Conservation (phyloP, 106 monocot genomes). For the Dendrobium chrysotoxum region DNA sequence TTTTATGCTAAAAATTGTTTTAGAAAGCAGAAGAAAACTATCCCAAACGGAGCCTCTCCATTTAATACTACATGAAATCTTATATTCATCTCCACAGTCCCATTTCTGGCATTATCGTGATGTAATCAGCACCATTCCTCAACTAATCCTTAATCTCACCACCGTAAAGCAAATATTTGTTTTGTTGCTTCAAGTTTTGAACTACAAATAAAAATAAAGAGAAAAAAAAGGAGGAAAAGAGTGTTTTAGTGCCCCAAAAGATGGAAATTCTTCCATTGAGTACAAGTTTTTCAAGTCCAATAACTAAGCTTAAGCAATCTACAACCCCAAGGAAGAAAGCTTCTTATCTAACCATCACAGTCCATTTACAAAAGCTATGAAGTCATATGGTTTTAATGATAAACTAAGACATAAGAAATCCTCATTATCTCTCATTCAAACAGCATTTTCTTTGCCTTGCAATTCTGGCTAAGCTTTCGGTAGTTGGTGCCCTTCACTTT, state of each 20-base stretch:
- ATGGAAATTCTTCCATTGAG: constrained; percentile 28
- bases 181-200: too few species aligned
- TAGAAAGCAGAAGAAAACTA: too few species aligned
- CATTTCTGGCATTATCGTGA: too few species aligned
- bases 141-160: too few species aligned
- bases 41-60: too few species aligned
- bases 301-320: constrained; percentile 35
- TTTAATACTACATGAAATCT: too few species aligned
- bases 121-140: too few species aligned
- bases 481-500: constrained; percentile 12
- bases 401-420: not conserved
- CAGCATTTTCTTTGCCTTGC: constrained; percentile 16
- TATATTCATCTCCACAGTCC: too few species aligned
- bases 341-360: not conserved
- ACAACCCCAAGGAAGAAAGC: constrained; percentile 17
- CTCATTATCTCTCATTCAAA: not conserved
- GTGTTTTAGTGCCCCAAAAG: not conserved
- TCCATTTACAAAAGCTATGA: not conserved
- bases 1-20: too few species aligned
- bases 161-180: too few species aligned
- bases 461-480: constrained; percentile 17
- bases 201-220: too few species aligned
- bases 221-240: too few species aligned
- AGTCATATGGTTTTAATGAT: not conserved
- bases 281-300: constrained; percentile 26